These are phyloP conservation scores for Cymbopogon citratus DNA, from an alignment of 176 grass and related monocot species.

Conservation along the genomic window DNA sequence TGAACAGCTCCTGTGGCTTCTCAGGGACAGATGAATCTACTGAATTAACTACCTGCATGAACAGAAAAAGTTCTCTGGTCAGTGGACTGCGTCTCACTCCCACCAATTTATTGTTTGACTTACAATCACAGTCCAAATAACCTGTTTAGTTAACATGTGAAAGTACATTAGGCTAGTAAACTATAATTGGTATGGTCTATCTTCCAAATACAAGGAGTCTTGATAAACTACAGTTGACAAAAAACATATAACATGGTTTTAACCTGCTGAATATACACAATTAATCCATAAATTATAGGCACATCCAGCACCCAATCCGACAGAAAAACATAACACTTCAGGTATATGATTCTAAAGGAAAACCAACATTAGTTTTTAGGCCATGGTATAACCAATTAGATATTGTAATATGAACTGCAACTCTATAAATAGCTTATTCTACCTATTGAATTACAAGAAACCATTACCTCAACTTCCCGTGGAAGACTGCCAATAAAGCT, in stretches of 20 bases:
- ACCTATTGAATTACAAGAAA: neutral
- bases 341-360: neutral
- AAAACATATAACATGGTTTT: neutral
- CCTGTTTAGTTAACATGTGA: neutral
- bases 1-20: conserved; percentile 51
- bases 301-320: neutral
- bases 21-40: conserved; percentile 36
- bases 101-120: neutral
- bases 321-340: neutral
- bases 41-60: conserved; percentile 54
- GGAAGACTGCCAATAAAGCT: conserved; percentile 59
- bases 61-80: conserved; percentile 14
- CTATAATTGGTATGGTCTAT: neutral
- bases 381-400: neutral
- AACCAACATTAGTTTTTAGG: neutral
- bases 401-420: neutral
- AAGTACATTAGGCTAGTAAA: neutral
- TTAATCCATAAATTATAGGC: neutral
- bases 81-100: neutral
- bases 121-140: neutral
- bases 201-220: conserved; percentile 5
- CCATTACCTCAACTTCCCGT: conserved; percentile 63
- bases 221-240: neutral
- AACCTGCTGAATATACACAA: neutral
- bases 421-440: neutral